Conservation (phyloP, 495 filamentous ascomycete species). For the Staphylotrichum longicolle region DNA sequence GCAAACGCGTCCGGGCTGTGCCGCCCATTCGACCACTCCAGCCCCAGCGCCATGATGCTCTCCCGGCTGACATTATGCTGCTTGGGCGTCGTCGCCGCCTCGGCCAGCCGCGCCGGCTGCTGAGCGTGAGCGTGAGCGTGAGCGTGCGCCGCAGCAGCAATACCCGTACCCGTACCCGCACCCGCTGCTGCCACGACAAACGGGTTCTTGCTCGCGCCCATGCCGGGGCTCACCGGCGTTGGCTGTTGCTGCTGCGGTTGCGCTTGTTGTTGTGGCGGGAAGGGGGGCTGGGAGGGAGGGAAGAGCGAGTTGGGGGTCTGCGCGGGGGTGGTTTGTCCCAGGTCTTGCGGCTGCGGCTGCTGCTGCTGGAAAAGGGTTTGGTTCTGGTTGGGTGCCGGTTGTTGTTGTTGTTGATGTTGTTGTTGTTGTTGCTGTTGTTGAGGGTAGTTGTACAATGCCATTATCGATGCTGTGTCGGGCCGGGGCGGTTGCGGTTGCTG, state of each 20-base stretch:
- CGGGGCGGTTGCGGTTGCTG: slow-evolving; percentile 39
- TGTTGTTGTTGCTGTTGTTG: slow-evolving; percentile 38
- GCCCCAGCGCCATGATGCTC: slow-evolving; percentile 72
- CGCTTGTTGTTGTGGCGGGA: slow-evolving; percentile 19
- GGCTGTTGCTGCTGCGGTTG: slow-evolving; percentile 23
- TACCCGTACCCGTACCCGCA: slow-evolving; percentile 12
- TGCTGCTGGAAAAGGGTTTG: no score
- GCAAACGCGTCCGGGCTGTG: slow-evolving; percentile 97
- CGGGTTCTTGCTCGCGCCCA: slow-evolving; percentile 46
- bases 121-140: no score
- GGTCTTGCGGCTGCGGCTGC: slow-evolving; percentile 16
- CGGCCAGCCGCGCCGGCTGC: slow-evolving; percentile 24
- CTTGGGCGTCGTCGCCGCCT: slow-evolving; percentile 18
- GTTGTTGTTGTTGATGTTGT: no score
- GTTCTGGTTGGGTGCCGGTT: slow-evolving; percentile 53
- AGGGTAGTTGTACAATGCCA: slow-evolving; percentile 80
- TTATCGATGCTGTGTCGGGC: slow-evolving; percentile 76
- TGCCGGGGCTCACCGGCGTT: slow-evolving; percentile 26
- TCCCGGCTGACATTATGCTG: slow-evolving; percentile 73
- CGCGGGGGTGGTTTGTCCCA: slow-evolving; percentile 15
- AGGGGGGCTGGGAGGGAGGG: slow-evolving; percentile 22
- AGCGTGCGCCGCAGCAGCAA: slow-evolving; percentile 14
- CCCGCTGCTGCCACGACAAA: slow-evolving; percentile 36
- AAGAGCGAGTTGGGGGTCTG: slow-evolving; percentile 24
- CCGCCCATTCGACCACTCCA: slow-evolving; percentile 70